Evolutionary conservation across 768 basidiomycete species (phyloP).

Genomic region (Daedalea quercina): DNA sequence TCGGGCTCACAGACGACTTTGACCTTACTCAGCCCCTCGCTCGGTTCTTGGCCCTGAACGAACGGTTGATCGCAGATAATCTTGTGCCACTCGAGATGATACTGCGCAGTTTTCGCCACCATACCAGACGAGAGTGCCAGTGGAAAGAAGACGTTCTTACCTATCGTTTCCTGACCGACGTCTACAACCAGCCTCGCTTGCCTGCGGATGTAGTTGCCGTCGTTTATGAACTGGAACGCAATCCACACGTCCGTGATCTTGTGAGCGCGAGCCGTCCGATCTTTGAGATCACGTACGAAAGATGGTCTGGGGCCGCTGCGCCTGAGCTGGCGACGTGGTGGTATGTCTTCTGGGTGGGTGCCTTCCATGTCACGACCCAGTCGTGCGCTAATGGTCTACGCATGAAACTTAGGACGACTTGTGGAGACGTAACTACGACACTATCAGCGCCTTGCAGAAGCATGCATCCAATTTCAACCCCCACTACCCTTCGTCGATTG

Average conservation of each 20-base stretch:
- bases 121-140: slow-evolving; percentile 40
- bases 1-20: slow-evolving; percentile 63
- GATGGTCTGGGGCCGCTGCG: slow-evolving; percentile 42
- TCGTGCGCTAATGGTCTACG: neutral
- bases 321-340: slow-evolving; percentile 60
- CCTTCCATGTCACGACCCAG: neutral
- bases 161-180: slow-evolving; percentile 54
- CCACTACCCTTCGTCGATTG: slow-evolving; percentile 63
- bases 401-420: slow-evolving; percentile 51
- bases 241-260: slow-evolving; percentile 48
- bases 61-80: slow-evolving; percentile 37
- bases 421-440: slow-evolving; percentile 63
- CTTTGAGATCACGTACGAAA: slow-evolving; percentile 45
- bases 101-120: slow-evolving; percentile 45
- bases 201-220: slow-evolving; percentile 37
- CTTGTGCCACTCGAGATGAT: slow-evolving; percentile 38
- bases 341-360: slow-evolving; percentile 71
- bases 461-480: slow-evolving; percentile 63
- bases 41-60: slow-evolving; percentile 55
- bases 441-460: slow-evolving; percentile 40
- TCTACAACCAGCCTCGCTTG: slow-evolving; percentile 52
- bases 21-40: slow-evolving; percentile 58
- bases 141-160: slow-evolving; percentile 49
- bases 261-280: slow-evolving; percentile 38
- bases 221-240: slow-evolving; percentile 42